Conservation (phyloP, 176 grass and related monocot species). For the Oryza glumipatula region DNA sequence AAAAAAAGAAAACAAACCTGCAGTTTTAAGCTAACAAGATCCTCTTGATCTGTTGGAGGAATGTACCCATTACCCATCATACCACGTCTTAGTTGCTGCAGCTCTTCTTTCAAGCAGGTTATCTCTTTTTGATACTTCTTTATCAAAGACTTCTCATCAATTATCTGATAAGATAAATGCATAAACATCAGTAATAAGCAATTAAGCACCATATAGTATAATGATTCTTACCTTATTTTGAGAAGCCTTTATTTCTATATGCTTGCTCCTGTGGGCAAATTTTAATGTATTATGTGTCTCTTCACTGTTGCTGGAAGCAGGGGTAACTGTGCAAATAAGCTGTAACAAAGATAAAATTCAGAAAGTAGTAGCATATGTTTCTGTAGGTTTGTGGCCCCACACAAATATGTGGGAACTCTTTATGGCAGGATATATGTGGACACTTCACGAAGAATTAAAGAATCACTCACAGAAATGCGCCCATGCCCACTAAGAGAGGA, state of each 20-base stretch:
- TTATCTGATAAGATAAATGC: constrained; percentile 72
- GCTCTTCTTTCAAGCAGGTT: constrained; percentile 89
- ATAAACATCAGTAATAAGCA: constrained; percentile 27
- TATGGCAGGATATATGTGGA: background rate
- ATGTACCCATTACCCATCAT: constrained; percentile 76
- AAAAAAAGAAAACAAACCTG: constrained; percentile 61
- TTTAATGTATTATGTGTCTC: constrained; percentile 98
- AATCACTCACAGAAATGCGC: constrained; percentile 87
- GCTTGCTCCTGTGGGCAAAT: constrained; percentile 96
- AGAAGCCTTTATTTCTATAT: constrained; percentile 98
- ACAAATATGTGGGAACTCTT: constrained; percentile 11
- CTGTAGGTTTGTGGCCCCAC: constrained; percentile 5
- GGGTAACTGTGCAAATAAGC: constrained; percentile 99
- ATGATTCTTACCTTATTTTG: constrained; percentile 78
- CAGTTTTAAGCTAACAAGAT: constrained; percentile 98
- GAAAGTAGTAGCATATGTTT: constrained; percentile 34
- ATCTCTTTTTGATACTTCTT: constrained; percentile 99
- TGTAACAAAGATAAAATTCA: constrained; percentile 38
- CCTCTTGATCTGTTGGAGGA: constrained; percentile 70
- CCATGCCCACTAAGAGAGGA: constrained; percentile 94
- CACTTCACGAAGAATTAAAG: constrained; percentile 18
- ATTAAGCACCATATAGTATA: constrained; percentile 21
- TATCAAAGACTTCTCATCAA: constrained; percentile 99
- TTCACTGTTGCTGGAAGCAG: constrained; percentile 94
- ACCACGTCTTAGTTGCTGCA: constrained; percentile 86